Conservation (phyloP, 116 monocot genomes). For the Phalaenopsis hybrid region DNA sequence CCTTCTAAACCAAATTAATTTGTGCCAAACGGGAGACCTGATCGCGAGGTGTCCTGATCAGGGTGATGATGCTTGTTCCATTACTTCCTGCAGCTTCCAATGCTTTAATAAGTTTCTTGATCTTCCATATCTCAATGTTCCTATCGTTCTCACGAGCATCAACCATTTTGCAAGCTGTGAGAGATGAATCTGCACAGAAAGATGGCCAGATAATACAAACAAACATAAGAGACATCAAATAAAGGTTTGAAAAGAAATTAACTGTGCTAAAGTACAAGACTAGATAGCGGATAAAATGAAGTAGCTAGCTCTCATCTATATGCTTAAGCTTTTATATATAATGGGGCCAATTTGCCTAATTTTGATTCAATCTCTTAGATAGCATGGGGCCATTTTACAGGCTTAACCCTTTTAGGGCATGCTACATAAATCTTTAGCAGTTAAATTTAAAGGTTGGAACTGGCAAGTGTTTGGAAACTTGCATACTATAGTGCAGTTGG, state of each 20-base stretch:
- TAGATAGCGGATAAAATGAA: no score
- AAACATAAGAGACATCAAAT: background rate
- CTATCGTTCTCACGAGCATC: constrained; percentile 30
- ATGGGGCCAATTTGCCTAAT: no score
- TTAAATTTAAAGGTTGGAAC: no score
- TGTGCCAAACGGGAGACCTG: constrained; percentile 28
- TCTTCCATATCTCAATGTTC: constrained; percentile 44
- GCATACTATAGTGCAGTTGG: no score
- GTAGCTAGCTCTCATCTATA: no score
- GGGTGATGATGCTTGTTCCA: constrained; percentile 43
- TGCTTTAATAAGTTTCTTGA: constrained; percentile 40
- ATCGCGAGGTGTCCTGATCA: constrained; percentile 33
- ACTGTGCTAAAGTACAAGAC: background rate
- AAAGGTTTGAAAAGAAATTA: background rate
- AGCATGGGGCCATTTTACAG: no score
- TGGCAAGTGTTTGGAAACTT: no score
- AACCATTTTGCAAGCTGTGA: constrained; percentile 10
- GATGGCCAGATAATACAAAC: background rate
- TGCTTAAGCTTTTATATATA: no score
- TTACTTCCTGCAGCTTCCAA: constrained; percentile 38
- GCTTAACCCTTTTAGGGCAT: no score
- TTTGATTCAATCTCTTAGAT: no score
- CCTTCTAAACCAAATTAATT: no score
- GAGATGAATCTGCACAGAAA: constrained; percentile 6
- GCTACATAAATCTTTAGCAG: no score